Base-by-base conservation (phyloP, 345 rosid species). In the Lumnitzera littorea region DNA sequence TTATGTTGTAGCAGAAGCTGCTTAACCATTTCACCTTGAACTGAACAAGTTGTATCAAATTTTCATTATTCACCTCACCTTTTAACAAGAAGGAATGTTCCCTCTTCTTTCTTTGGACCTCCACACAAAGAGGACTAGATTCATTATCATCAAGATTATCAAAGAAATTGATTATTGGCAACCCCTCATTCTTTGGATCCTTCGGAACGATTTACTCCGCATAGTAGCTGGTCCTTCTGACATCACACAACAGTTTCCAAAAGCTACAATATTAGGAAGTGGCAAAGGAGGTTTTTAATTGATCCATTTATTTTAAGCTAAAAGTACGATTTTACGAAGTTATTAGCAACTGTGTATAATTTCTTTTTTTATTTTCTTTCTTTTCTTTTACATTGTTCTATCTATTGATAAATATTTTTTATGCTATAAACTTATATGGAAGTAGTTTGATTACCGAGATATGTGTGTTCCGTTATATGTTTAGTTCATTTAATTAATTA, bases 21-120 rank as follows among this genome's bases (percentile, higher is more conserved):
- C 76, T 85, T 96, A 62, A 84, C 96, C 98, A 92, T 92, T 72
- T 92, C 98, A 58, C 84, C 78, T 46, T 96, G 87, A 64, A 92
- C 92, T 7, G 91, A 76, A 10, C 79, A 66, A 43, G 92, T 80
- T 27, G 96, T 92, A 66, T 92, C 98, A 96, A 83, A 24, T 80
- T 63, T 55, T 85, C 94, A 65, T 84, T 89, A 67, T 81, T 84
- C 72, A 62, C 82, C 76, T 76, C 84, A 59, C 96, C 98, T 65
- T 75, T 87, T 52, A 81, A 74, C 55, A 81, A 72, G 63, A 84
- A 82, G 71, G 84, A 78, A n/a, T 80, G 76, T 61, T 78, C 95
- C 78, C 75, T 75, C 67, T 73, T 80, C 51, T 80, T 70, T 27
- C 91, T 82, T 71, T 70, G 80, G 43, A 87, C 78, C 78, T 87